Conservation (phyloP, 2,329 filamentous ascomycete species). For the Epichloe typhina region DNA sequence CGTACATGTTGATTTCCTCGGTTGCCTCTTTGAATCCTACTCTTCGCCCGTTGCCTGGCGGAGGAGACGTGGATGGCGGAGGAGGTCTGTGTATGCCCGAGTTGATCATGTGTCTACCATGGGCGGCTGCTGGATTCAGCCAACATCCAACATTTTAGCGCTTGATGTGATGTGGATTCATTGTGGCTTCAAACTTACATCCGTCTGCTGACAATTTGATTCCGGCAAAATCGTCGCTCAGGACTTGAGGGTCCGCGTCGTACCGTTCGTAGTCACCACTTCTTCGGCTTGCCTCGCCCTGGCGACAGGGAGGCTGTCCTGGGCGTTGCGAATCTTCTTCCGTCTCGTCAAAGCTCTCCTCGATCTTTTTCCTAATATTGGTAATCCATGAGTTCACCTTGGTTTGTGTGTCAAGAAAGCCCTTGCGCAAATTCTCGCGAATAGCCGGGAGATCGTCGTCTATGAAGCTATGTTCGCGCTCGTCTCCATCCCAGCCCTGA, state of each 20-base stretch:
- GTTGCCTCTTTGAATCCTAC: conserved; percentile 49
- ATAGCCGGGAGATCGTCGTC: conserved; percentile 94
- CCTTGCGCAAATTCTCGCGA: conserved; percentile 82
- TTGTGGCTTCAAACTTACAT: conserved; percentile 33
- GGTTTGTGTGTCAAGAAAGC: conserved; percentile 84
- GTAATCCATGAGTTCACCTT: conserved; percentile 91
- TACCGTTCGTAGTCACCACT: conserved; percentile 87
- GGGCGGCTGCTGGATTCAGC: conserved; percentile 13
- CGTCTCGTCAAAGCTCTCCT: conserved; percentile 71
- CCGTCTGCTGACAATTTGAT: conserved; percentile 51
- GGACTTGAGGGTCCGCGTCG: conserved; percentile 82
- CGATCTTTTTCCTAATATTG: conserved; percentile 86
- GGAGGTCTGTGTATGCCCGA: conserved; percentile 67
- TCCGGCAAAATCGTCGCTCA: conserved; percentile 77
- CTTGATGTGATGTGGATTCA: not conserved
- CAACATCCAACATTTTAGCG: not conserved
- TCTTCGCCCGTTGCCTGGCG: conserved; percentile 33
- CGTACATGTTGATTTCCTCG: conserved; percentile 71
- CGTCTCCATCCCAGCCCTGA: conserved; percentile 32
- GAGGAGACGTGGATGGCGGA: conserved; percentile 38
- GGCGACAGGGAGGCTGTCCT: conserved; percentile 30
- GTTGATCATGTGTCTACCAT: conserved; percentile 39
- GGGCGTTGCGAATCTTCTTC: conserved; percentile 28
- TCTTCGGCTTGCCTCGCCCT: conserved; percentile 49
- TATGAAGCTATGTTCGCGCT: conserved; percentile 78